Conservation (phyloP, 176 grass and related monocot genomes). For the Triticum timopheevii region DNA sequence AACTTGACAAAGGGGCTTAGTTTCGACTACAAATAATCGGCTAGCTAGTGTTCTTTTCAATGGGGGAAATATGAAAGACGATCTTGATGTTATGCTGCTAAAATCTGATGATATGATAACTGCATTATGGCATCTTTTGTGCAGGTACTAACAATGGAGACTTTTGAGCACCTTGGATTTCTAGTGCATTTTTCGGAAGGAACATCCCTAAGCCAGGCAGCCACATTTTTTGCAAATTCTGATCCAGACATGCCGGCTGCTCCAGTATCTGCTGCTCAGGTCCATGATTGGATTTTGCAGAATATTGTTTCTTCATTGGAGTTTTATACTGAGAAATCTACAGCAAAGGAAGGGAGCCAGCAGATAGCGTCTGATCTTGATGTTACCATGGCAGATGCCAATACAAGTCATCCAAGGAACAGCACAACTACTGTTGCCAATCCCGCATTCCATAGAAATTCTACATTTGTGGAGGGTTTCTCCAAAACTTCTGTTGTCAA, state of each 20-base stretch:
- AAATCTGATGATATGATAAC: not conserved
- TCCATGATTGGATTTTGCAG: slow-evolving; percentile 88
- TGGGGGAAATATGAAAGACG: slow-evolving; percentile 11
- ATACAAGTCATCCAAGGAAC: slow-evolving; percentile 55
- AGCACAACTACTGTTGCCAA: slow-evolving; percentile 42
- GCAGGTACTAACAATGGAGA: slow-evolving; percentile 87
- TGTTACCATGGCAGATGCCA: slow-evolving; percentile 89
- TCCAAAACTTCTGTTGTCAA: slow-evolving; percentile 97
- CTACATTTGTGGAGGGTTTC: slow-evolving; percentile 94
- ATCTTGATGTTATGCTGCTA: slow-evolving; percentile 4
- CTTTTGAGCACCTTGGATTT: slow-evolving; percentile 95
- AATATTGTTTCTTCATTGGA: slow-evolving; percentile 77
- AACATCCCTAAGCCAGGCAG: slow-evolving; percentile 69
- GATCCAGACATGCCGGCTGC: slow-evolving; percentile 97
- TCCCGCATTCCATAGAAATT: slow-evolving; percentile 65
- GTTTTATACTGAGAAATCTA: slow-evolving; percentile 62
- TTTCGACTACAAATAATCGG: not conserved
- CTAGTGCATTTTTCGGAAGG: slow-evolving; percentile 82
- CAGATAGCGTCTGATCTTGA: slow-evolving; percentile 64
- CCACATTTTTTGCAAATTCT: slow-evolving; percentile 92
- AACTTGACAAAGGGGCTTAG: slow-evolving; percentile 4
- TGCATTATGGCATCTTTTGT: slow-evolving; percentile 6
- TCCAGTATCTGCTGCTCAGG: slow-evolving; percentile 70
- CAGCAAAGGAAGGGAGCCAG: slow-evolving; percentile 58
- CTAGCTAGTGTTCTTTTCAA: not conserved